Base-by-base conservation (phyloP, 208 protist genomes). In the Novymonas esmeraldas region DNA sequence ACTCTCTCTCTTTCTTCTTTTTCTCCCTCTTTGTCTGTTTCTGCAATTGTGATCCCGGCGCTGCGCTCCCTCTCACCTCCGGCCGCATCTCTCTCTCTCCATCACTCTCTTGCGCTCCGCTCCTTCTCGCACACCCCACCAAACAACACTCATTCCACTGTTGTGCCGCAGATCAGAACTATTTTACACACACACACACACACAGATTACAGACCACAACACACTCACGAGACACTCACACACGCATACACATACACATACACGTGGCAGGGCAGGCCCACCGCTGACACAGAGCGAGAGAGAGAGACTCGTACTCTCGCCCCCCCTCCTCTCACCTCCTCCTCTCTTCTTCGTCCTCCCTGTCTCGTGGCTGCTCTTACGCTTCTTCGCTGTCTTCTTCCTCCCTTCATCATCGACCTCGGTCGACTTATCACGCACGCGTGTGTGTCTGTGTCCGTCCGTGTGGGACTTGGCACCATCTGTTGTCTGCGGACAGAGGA, bases 251-350 rank as follows among this genome's bases (percentile, higher is more conserved):
- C 18, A 51, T 2, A 24, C 41, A 65, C 38, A 42, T 16, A 20
- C 41, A 57, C 29, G 4, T 48, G 14, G 28, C 34, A 55, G 26
- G 51, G 28, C 16, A 41, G 31, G n/a, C n/a, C n/a, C n/a, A n/a
- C n/a, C n/a, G n/a, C n/a, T n/a, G n/a, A 48, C 38, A 6, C 18
- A 62, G 5, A 33, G 26, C 51, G 18, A 60, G 2, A 64, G 20
- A 64, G 3, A 70, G 34, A 54, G 26, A 46, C 11, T 5, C 3
- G 26, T 66, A 48, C 36, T 22, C 45, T 65, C 4, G n/a, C 9
- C 52, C 6, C 44, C 6, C 44, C 44, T 48, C 18, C 6, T 36
- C 11, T 39, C 22, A 54, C 18, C 16, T 36, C 6, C 29, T 49
- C 11, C 28, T 31, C 46, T 49, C 28, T 49, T 4, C 16, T 48